These are phyloP conservation scores for Erodium trifolium DNA, from an alignment of 441 rosid species.

Conservation along the genomic window DNA sequence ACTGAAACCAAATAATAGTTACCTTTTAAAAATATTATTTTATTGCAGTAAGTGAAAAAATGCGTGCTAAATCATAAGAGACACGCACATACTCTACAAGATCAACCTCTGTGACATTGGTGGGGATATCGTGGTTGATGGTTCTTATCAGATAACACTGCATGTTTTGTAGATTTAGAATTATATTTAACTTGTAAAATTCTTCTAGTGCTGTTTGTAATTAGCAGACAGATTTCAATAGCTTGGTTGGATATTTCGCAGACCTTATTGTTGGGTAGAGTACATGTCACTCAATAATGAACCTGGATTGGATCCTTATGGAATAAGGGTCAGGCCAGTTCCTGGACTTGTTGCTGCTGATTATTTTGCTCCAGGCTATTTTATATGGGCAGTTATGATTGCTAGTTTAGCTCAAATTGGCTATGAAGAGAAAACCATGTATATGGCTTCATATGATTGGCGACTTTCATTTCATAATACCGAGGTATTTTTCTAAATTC, in stretches of 20 bases:
- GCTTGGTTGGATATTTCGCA: slow-evolving; percentile 22
- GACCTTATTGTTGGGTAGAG: slow-evolving; percentile 98
- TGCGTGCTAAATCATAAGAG: too few relatives aligned
- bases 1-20: too few relatives aligned
- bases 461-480: slow-evolving; percentile 92
- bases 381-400: slow-evolving; percentile 96
- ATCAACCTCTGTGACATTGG: too few relatives aligned
- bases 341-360: slow-evolving; percentile 97
- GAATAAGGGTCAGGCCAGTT: slow-evolving; percentile 76
- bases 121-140: background rate
- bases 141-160: background rate
- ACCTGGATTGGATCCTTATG: slow-evolving; percentile 87
- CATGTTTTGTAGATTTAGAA: background rate
- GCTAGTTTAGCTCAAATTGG: slow-evolving; percentile 92
- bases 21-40: too few relatives aligned
- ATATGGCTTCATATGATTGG: slow-evolving; percentile 98
- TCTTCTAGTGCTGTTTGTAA: slow-evolving; percentile 7
- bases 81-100: too few relatives aligned
- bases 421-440: slow-evolving; percentile 91
- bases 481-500: slow-evolving; percentile 41
- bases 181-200: slow-evolving; percentile 9
- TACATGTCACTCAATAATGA: slow-evolving; percentile 94
- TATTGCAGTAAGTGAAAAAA: too few relatives aligned
- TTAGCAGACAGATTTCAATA: slow-evolving; percentile 14
- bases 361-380: slow-evolving; percentile 92